Percentiles rank a stretch among this genome's conserved stretches.
phyloP scores from a whole-genome alignment of 2,329 filamentous ascomycete genomes.

The Colletotrichum neosansevieriae region DNA sequence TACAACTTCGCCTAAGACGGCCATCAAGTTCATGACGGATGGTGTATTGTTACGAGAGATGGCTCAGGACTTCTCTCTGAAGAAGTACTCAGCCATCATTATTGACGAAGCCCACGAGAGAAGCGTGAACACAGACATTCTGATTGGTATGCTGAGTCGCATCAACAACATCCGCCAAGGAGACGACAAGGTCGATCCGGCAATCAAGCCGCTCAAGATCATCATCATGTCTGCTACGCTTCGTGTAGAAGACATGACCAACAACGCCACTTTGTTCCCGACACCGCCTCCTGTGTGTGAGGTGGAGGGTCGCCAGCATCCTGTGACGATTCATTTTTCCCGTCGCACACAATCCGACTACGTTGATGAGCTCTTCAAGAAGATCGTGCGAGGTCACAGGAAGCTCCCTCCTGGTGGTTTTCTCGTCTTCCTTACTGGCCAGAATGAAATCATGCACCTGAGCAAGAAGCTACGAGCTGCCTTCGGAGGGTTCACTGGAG shows the following conservation, averaged over 20 bases:
- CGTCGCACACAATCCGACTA: conserved; percentile 88
- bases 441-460: conserved; percentile 90
- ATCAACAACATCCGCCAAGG: conserved; percentile 87
- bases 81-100: conserved; percentile 92
- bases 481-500: conserved; percentile 68
- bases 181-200: conserved; percentile 77
- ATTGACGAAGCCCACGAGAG: conserved; percentile 98
- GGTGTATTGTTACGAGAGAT: conserved; percentile 94
- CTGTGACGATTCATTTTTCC: conserved; percentile 90
- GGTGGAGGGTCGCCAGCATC: conserved; percentile 91
- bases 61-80: conserved; percentile 86
- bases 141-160: conserved; percentile 97
- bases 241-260: conserved; percentile 88
- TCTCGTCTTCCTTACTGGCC: conserved; percentile 93
- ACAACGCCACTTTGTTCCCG: conserved; percentile 84
- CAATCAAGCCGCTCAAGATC: conserved; percentile 84
- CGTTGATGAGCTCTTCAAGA: conserved; percentile 88
- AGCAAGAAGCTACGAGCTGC: conserved; percentile 81
- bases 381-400: conserved; percentile 87
- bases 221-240: conserved; percentile 99
- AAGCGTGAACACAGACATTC: conserved; percentile 96
- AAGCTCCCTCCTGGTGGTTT: conserved; percentile 93
- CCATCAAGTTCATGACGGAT: conserved; percentile 99
- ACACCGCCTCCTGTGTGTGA: conserved; percentile 85
- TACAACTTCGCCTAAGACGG: conserved; percentile 81